Percentiles rank a stretch among this genome's conserved stretches.
Evolutionary conservation across 352 stramenopile species (phyloP).

Genomic region (Globisporangium acanthophoron): DNA sequence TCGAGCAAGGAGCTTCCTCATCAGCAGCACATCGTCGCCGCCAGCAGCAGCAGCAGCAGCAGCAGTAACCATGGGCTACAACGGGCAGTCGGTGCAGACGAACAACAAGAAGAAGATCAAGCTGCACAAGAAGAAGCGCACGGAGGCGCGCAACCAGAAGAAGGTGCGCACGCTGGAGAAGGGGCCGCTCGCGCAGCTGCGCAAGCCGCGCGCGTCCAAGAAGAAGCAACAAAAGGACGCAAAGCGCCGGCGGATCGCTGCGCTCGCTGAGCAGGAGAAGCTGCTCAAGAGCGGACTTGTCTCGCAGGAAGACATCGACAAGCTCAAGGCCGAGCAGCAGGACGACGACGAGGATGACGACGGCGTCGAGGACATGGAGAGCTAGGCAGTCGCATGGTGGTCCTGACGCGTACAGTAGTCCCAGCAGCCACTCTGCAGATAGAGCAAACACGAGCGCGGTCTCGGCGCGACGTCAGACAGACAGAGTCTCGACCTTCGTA

Average conservation of each 20-base stretch:
- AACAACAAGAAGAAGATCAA: slow-evolving; percentile 89
- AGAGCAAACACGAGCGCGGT: neutral
- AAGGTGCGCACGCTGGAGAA: slow-evolving; percentile 64
- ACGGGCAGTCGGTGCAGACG: slow-evolving; percentile 59
- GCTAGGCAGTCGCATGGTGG: slow-evolving; percentile 18
- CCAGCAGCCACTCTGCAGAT: neutral
- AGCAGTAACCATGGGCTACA: slow-evolving; percentile 33
- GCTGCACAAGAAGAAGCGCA: slow-evolving; percentile 80
- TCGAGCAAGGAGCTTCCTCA: neutral
- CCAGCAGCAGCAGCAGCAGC: slow-evolving; percentile 2
- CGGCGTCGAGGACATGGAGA: slow-evolving; percentile 35
- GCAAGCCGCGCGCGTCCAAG: slow-evolving; percentile 69
- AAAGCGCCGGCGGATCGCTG: slow-evolving; percentile 70
- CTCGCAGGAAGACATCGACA: slow-evolving; percentile 80
- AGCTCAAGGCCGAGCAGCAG: slow-evolving; percentile 56
- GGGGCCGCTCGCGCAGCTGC: slow-evolving; percentile 47
- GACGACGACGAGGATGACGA: slow-evolving; percentile 30
- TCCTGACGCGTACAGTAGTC: neutral
- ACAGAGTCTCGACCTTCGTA: slow-evolving; percentile 2
- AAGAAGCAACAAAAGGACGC: slow-evolving; percentile 85
- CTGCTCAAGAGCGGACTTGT: slow-evolving; percentile 73
- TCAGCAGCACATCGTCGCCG: neutral
- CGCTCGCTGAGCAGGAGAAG: slow-evolving; percentile 70
- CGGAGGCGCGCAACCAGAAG: slow-evolving; percentile 71
- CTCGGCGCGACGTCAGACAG: neutral